phyloP scores from a whole-genome alignment of 1,284 basidiomycete species.

The Trichosporon asahii region DNA sequence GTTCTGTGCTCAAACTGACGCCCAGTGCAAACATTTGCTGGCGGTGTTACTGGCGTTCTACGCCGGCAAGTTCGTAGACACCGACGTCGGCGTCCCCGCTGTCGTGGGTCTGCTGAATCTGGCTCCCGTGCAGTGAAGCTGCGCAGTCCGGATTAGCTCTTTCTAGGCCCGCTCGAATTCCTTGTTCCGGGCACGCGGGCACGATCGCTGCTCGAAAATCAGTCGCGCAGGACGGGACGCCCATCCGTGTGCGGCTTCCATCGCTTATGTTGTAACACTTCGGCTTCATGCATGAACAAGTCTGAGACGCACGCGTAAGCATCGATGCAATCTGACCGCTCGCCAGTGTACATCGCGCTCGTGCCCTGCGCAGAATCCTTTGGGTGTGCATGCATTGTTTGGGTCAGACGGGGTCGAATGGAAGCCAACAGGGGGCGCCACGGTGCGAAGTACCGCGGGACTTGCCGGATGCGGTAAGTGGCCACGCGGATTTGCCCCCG shows the following conservation, averaged over 20 bases:
- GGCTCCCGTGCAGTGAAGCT: neutral
- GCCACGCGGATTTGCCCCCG: slow-evolving; percentile 2
- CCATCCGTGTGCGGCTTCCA: neutral
- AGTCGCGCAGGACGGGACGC: neutral
- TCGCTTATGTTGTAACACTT: neutral
- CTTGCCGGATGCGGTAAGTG: slow-evolving; percentile 10
- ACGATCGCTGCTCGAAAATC: neutral
- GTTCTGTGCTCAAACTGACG: neutral
- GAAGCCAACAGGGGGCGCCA: slow-evolving; percentile 6
- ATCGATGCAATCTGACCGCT: neutral
- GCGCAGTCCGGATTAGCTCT: neutral
- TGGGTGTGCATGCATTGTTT: slow-evolving; percentile 1
- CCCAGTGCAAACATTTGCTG: slow-evolving; percentile 47
- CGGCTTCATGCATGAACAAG: neutral
- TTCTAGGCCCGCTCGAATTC: neutral
- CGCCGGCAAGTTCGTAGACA: slow-evolving; percentile 29
- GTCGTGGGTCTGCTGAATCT: slow-evolving; percentile 32
- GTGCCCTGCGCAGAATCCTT: neutral
- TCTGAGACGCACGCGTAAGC: neutral
- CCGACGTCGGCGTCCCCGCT: slow-evolving; percentile 28
- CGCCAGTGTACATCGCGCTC: neutral
- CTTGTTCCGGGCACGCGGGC: neutral
- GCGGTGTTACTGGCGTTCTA: slow-evolving; percentile 38
- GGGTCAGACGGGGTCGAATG: neutral
- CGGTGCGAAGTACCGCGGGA: slow-evolving; percentile 7